A percentile compares a stretch with the other conserved stretches of the same genome.
Conservation (phyloP, 2,329 filamentous ascomycete species). For the Aspergillus aculeatinus region DNA sequence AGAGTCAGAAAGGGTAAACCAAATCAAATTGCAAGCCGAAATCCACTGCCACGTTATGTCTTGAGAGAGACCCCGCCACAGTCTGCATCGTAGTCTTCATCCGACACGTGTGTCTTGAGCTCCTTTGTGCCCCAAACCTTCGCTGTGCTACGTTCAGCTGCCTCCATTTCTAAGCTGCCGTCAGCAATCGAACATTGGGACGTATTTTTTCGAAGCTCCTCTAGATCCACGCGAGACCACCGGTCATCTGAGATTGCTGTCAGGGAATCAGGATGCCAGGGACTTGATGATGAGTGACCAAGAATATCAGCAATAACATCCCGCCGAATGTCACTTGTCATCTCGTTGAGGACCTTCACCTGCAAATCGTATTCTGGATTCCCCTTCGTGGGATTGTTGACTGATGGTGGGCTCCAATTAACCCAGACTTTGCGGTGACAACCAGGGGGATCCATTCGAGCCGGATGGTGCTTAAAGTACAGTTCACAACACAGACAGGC, state of each 20-base stretch:
- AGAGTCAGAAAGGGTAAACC: not conserved
- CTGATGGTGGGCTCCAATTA: slow-evolving; percentile 29
- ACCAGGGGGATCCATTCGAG: slow-evolving; percentile 23
- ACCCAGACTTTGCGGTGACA: slow-evolving; percentile 31
- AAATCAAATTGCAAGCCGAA: not conserved
- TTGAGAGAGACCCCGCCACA: slow-evolving; percentile 4
- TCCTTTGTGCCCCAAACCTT: not conserved
- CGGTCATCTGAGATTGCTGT: slow-evolving; percentile 7
- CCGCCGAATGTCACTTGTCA: slow-evolving; percentile 25
- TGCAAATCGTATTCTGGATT: slow-evolving; percentile 15
- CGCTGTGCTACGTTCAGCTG: not conserved
- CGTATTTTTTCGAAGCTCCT: not conserved
- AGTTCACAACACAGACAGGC: slow-evolving; percentile 51
- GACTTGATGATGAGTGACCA: slow-evolving; percentile 17
- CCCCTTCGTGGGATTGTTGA: slow-evolving; percentile 11
- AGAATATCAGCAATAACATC: slow-evolving; percentile 25
- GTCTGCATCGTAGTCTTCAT: slow-evolving; percentile 10
- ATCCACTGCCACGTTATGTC: not conserved
- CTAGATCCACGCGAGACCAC: slow-evolving; percentile 2
- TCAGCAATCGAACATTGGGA: slow-evolving; percentile 1
- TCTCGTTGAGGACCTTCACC: slow-evolving; percentile 26
- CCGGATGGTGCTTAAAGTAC: slow-evolving; percentile 32
- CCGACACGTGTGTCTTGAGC: not conserved
- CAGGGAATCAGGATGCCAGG: slow-evolving; percentile 23
- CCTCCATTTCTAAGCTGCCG: not conserved